A percentile compares a stretch with the other conserved stretches of the same genome.
Conservation (phyloP, 2,329 filamentous ascomycete genomes). For the Ramichloridium luteum region DNA sequence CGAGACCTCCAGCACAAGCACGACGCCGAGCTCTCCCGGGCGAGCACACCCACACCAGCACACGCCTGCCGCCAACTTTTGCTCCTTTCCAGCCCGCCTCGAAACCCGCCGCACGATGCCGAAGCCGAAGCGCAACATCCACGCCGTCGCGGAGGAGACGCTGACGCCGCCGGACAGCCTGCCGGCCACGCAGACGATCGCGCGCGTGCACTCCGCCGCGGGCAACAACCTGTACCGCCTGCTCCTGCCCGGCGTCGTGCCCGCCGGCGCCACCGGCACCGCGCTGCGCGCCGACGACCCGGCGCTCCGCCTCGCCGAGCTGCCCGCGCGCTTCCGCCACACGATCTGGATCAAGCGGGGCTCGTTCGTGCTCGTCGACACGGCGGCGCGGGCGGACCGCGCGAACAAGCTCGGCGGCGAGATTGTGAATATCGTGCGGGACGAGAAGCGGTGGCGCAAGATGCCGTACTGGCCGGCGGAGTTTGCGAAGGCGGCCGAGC, state of each 20-base stretch:
- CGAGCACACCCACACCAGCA: background rate
- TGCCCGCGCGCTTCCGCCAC: conserved; percentile 74
- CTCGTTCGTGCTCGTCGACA: conserved; percentile 76
- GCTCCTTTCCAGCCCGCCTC: no score
- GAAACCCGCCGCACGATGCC: conserved; percentile 54
- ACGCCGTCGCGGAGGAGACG: conserved; percentile 65
- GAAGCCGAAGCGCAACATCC: conserved; percentile 62
- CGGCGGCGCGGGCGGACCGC: conserved; percentile 48
- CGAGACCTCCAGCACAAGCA: background rate
- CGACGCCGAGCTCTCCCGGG: background rate
- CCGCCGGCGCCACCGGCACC: conserved; percentile 30
- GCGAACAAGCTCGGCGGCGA: conserved; percentile 74
- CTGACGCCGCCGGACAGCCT: conserved; percentile 46
- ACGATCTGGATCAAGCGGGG: conserved; percentile 89
- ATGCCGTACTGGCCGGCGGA: conserved; percentile 59
- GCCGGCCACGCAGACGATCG: conserved; percentile 48
- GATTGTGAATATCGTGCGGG: conserved; percentile 83
- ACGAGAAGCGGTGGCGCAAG: conserved; percentile 88
- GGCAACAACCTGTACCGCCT: conserved; percentile 85
- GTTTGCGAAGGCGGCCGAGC: conserved; percentile 27
- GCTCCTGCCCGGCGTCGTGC: conserved; percentile 45
- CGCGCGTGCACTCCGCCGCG: conserved; percentile 66
- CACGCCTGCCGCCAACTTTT: no score
- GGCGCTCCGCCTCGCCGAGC: conserved; percentile 73
- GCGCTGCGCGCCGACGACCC: conserved; percentile 70